Percentiles rank a stretch among this genome's conserved stretches.
phyloP scores from a whole-genome alignment of 805 yeast genomes.

The Candida loeiensis region DNA sequence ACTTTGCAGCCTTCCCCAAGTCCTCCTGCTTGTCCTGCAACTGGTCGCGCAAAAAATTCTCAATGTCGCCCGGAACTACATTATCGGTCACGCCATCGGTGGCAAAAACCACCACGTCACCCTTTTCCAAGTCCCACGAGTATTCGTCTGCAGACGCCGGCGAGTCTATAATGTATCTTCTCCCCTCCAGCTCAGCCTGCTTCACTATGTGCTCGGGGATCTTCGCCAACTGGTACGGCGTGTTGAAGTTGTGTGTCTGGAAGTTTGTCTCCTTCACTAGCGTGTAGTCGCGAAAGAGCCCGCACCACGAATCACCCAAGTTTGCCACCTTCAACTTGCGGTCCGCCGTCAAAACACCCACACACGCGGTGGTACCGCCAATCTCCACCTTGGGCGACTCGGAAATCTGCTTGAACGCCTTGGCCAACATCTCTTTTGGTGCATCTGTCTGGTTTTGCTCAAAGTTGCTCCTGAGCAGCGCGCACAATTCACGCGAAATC shows the following conservation, averaged over 20 bases:
- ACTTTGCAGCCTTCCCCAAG: slow-evolving; percentile 46
- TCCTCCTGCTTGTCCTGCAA: slow-evolving; percentile 30
- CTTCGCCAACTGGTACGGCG: slow-evolving; percentile 87
- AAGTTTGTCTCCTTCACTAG: slow-evolving; percentile 64
- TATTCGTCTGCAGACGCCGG: slow-evolving; percentile 70
- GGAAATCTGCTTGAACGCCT: slow-evolving; percentile 54
- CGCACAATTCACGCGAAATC: slow-evolving; percentile 76
- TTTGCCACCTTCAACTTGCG: slow-evolving; percentile 67
- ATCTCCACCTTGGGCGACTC: slow-evolving; percentile 63
- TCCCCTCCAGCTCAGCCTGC: slow-evolving; percentile 52
- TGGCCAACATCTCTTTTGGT: slow-evolving; percentile 49
- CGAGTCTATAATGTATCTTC: slow-evolving; percentile 64
- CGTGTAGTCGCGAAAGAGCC: slow-evolving; percentile 66
- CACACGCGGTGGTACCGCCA: slow-evolving; percentile 92
- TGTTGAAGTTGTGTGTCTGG: slow-evolving; percentile 85
- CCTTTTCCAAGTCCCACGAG: slow-evolving; percentile 58
- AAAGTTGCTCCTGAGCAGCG: slow-evolving; percentile 45
- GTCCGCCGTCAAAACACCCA: slow-evolving; percentile 62
- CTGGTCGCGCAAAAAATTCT: slow-evolving; percentile 58
- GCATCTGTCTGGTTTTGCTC: slow-evolving; percentile 18
- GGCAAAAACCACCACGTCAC: slow-evolving; percentile 79
- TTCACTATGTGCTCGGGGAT: slow-evolving; percentile 62
- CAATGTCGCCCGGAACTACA: slow-evolving; percentile 68
- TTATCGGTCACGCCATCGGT: slow-evolving; percentile 95
- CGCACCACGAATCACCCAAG: slow-evolving; percentile 94